Percentiles rank a stretch among this genome's conserved stretches.
Evolutionary conservation across 1,284 basidiomycete genomes (phyloP).

Genomic region (Malassezia psittaci): DNA sequence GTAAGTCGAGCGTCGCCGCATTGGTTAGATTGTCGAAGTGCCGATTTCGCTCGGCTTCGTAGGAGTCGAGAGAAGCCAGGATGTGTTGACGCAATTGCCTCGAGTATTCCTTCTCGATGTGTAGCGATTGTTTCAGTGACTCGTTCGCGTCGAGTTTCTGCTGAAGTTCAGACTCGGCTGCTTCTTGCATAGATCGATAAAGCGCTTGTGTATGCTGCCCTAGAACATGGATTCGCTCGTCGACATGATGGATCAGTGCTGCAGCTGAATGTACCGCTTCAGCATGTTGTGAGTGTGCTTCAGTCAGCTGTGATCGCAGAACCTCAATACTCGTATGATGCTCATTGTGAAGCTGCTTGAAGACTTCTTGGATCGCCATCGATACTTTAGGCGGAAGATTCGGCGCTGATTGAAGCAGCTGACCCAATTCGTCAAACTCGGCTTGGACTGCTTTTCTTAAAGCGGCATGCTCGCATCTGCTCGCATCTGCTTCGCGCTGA

Average conservation of each 20-base stretch:
- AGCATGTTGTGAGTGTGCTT: neutral
- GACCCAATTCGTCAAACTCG: neutral
- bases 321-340: neutral
- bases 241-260: neutral
- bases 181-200: neutral
- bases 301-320: neutral
- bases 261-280: neutral
- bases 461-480: neutral
- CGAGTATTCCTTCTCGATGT: neutral
- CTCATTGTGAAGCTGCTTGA: neutral
- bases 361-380: neutral
- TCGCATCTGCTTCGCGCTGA: neutral
- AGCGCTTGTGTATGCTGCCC: neutral
- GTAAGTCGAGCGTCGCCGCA: neutral
- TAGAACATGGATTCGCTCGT: neutral
- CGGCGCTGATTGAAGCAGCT: neutral
- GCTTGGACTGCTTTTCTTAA: neutral
- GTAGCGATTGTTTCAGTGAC: neutral
- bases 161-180: neutral
- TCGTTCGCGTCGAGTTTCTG: neutral
- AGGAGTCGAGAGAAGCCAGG: constrained; percentile 4
- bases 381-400: neutral
- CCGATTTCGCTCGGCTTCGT: constrained; percentile 2
- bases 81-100: neutral
- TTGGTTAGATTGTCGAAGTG: neutral